Evolutionary conservation across 192 early-diverging fungal genomes (phyloP).

Genomic region (Umbelopsis ramanniana): DNA sequence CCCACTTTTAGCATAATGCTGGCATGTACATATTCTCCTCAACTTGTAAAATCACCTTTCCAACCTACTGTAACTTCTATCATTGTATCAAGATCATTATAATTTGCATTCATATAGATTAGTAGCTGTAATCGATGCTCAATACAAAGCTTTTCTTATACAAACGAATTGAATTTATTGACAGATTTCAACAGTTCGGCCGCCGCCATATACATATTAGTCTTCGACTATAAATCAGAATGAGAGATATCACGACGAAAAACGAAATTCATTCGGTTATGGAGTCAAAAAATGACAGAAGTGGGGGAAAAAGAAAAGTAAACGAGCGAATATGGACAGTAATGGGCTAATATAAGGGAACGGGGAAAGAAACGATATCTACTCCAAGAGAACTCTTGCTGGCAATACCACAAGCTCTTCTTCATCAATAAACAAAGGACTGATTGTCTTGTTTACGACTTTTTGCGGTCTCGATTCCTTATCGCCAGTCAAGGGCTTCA

Average conservation of each 20-base stretch:
- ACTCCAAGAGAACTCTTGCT: slow-evolving; percentile 40
- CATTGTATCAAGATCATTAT: too few relatives aligned
- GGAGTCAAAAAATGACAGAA: not conserved
- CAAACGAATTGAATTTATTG: too few relatives aligned
- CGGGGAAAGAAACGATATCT: not conserved
- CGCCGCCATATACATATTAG: too few relatives aligned
- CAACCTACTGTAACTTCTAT: too few relatives aligned
- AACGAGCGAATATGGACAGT: not conserved
- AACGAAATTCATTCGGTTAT: not conserved
- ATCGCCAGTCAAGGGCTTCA: slow-evolving; percentile 23
- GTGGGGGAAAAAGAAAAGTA: not conserved
- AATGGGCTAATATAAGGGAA: not conserved
- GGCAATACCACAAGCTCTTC: slow-evolving; percentile 33
- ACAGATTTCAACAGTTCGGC: too few relatives aligned
- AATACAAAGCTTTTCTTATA: too few relatives aligned
- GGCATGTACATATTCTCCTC: too few relatives aligned
- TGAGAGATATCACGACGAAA: not conserved
- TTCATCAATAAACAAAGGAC: slow-evolving; percentile 43
- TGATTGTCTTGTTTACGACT: slow-evolving; percentile 34
- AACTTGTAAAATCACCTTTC: too few relatives aligned
- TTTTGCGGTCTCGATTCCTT: slow-evolving; percentile 22
- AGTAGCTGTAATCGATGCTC: too few relatives aligned
- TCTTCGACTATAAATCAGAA: not conserved
- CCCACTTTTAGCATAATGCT: too few relatives aligned
- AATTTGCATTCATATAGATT: too few relatives aligned